Conservation (phyloP, 1,139 yeast genomes). For the Lodderomyces jiufengensis region DNA sequence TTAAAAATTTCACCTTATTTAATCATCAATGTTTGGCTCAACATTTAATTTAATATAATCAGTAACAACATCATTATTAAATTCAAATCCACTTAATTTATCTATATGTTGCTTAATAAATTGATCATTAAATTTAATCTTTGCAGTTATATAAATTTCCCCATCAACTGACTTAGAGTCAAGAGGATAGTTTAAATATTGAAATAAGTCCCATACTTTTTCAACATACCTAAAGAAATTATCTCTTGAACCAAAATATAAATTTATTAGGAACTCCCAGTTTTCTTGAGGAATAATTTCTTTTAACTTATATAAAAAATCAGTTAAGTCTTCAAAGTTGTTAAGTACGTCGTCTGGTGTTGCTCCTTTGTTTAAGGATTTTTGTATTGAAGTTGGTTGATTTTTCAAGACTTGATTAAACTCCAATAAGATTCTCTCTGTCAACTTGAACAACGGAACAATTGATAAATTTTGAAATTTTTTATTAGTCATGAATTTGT, state of each 20-base stretch:
- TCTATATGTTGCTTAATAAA: constrained; percentile 18
- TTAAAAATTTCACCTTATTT: too few relatives aligned
- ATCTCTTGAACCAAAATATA: constrained; percentile 30
- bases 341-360: too few relatives aligned
- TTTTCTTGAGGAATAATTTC: constrained; percentile 9
- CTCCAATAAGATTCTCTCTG: constrained; percentile 11
- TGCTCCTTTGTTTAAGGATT: too few relatives aligned
- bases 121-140: constrained; percentile 19
- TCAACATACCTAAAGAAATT: constrained; percentile 24
- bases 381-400: not conserved
- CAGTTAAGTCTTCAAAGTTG: constrained; percentile 7
- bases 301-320: constrained; percentile 11
- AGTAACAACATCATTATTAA: constrained; percentile 20
- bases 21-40: constrained; percentile 15
- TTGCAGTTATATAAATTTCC: constrained; percentile 18
- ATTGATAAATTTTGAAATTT: not conserved
- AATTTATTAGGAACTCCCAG: constrained; percentile 20
- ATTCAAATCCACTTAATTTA: constrained; percentile 22
- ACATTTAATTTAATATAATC: constrained; percentile 26
- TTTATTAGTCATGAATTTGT: constrained; percentile 8
- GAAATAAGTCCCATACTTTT: constrained; percentile 28
- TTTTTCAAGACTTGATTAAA: constrained; percentile 10
- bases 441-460: constrained; percentile 7
- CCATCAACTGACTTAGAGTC: not conserved
- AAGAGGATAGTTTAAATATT: constrained; percentile 16